phyloP scores from a whole-genome alignment of 257 asterid species.

The Coffea eugenioides region DNA sequence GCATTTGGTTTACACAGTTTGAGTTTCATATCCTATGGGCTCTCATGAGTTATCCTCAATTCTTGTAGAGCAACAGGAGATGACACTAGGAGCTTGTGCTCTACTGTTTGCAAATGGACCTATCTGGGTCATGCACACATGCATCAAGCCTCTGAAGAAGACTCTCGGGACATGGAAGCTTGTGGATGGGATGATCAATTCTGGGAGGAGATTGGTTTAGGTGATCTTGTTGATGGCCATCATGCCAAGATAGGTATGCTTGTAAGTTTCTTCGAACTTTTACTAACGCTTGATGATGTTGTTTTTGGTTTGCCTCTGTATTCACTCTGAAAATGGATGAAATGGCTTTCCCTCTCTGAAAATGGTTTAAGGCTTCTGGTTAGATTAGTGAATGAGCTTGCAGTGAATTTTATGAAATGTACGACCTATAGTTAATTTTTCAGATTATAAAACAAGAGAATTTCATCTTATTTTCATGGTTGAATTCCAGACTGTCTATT shows the following conservation, averaged over 20 bases:
- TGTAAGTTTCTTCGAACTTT: slow-evolving; percentile 12
- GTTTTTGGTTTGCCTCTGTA: background rate
- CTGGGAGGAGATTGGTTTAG: slow-evolving; percentile 96
- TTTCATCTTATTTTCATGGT: background rate
- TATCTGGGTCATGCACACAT: slow-evolving; percentile 97
- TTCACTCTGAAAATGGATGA: background rate
- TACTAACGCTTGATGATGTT: background rate
- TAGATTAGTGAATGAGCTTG: background rate
- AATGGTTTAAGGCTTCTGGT: background rate
- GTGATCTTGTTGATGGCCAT: slow-evolving; percentile 91
- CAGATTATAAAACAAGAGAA: background rate
- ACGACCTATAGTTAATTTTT: background rate
- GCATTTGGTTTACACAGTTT: background rate
- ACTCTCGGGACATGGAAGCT: slow-evolving; percentile 84
- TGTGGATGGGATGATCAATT: slow-evolving; percentile 99
- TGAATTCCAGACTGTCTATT: background rate
- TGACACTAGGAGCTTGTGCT: slow-evolving; percentile 96
- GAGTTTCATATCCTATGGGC: background rate
- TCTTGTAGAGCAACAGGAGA: slow-evolving; percentile 91
- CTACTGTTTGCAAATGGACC: slow-evolving; percentile 98
- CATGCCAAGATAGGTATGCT: slow-evolving; percentile 88
- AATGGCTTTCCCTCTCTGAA: background rate
- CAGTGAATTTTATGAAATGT: background rate
- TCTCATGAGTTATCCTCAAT: slow-evolving; percentile 10
- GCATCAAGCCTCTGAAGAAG: slow-evolving; percentile 72